Conservation (phyloP, 1,284 basidiomycete species). For the Ganoderma lingzhi region DNA sequence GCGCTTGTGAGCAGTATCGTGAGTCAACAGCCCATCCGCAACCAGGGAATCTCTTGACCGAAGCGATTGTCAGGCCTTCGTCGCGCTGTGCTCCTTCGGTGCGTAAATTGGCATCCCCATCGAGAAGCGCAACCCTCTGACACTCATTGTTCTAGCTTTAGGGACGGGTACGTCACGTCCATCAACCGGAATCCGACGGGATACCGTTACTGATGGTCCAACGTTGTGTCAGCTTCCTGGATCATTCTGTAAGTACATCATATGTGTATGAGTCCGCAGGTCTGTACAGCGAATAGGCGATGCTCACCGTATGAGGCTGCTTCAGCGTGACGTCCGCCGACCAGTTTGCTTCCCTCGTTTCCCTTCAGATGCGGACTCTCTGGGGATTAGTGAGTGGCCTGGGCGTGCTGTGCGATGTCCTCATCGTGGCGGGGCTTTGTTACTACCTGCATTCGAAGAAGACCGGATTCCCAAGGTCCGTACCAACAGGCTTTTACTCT, state of each 20-base stretch:
- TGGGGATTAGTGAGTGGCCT: constrained; percentile 1
- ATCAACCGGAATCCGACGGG: not conserved
- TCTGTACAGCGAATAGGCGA: no score
- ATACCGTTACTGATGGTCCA: not conserved
- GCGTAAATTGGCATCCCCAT: not conserved
- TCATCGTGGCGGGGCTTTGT: constrained; percentile 9
- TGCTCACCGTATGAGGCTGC: not conserved
- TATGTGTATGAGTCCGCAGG: not conserved
- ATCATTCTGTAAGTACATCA: not conserved
- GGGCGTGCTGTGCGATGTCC: not conserved
- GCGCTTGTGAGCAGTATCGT: not conserved
- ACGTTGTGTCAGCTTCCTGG: not conserved
- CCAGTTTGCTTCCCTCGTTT: not conserved
- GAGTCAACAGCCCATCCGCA: not conserved
- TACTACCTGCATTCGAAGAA: not conserved
- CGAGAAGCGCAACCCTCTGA: not conserved
- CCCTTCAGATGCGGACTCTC: not conserved
- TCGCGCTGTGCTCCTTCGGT: not conserved
- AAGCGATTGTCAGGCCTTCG: not conserved
- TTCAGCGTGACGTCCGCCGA: not conserved
- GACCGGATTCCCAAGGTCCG: constrained; percentile 2
- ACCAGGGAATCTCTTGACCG: not conserved
- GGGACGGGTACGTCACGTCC: not conserved
- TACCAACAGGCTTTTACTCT: not conserved
- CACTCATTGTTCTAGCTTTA: not conserved